Evolutionary conservation across 495 filamentous ascomycete genomes (phyloP).

Genomic region (Aspergillus wentii): DNA sequence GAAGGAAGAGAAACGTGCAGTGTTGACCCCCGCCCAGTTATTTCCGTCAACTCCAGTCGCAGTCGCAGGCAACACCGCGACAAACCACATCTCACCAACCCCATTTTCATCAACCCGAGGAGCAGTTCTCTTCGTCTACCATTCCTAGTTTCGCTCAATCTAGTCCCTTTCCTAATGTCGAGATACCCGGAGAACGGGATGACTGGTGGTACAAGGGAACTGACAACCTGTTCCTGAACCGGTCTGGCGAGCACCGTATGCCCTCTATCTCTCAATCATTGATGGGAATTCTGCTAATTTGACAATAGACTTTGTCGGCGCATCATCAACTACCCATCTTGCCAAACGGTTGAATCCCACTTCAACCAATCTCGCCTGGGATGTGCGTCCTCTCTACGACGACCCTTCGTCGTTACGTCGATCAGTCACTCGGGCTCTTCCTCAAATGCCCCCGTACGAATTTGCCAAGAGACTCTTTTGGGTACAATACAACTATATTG

Average conservation of each 20-base stretch:
- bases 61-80: too few relatives aligned
- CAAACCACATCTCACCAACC: too few relatives aligned
- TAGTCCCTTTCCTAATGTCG: slow-evolving; percentile 13
- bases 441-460: slow-evolving; percentile 37
- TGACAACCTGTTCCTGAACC: slow-evolving; percentile 28
- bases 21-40: slow-evolving; percentile 15
- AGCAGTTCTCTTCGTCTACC: too few relatives aligned
- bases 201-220: slow-evolving; percentile 39
- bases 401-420: slow-evolving; percentile 30
- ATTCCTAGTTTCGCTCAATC: slow-evolving; percentile 3
- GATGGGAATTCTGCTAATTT: too few relatives aligned
- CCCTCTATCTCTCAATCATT: not conserved
- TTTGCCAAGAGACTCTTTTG: slow-evolving; percentile 42
- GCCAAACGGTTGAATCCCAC: slow-evolving; percentile 30
- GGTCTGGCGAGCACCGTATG: slow-evolving; percentile 35
- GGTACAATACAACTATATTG: slow-evolving; percentile 46
- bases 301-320: slow-evolving; percentile 27
- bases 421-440: slow-evolving; percentile 18
- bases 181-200: slow-evolving; percentile 24
- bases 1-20: too few relatives aligned
- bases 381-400: slow-evolving; percentile 35
- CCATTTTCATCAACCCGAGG: not conserved
- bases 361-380: slow-evolving; percentile 32
- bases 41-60: slow-evolving; percentile 26
- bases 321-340: slow-evolving; percentile 29